phyloP scores from a whole-genome alignment of 176 grass and related monocot species.

The bread wheat (Triticum aestivum) region DNA sequence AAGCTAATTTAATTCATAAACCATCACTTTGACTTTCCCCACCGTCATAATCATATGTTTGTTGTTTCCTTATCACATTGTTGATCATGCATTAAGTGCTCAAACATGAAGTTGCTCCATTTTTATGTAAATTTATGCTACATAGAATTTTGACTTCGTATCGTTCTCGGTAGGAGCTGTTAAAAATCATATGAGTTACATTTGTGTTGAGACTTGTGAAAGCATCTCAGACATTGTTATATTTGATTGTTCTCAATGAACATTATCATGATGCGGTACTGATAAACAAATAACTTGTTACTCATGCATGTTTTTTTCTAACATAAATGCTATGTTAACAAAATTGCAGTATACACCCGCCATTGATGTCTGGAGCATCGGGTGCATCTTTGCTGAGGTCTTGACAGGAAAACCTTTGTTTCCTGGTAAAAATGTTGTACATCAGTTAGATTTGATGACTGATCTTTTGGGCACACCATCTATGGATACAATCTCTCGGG shows the following conservation, averaged over 20 bases:
- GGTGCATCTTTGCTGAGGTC: constrained; percentile 98
- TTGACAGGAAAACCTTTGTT: constrained; percentile 95
- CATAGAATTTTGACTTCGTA: not conserved
- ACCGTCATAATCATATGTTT: not conserved
- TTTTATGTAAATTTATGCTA: not conserved
- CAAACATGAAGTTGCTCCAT: not conserved
- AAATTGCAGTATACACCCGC: constrained; percentile 97
- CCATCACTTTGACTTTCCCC: not conserved
- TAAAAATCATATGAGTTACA: not conserved
- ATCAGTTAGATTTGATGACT: constrained; percentile 98
- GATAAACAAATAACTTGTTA: not conserved
- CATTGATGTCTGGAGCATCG: constrained; percentile 99
- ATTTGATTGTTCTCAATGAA: not conserved
- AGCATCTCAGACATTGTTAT: not conserved
- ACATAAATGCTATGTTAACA: constrained; percentile 4
- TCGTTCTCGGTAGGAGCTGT: not conserved
- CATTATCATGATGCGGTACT: not conserved
- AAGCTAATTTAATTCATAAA: not conserved
- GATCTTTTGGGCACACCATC: constrained; percentile 96
- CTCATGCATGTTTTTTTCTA: not conserved
- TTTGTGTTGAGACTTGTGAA: not conserved
- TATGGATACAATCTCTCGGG: constrained; percentile 95
- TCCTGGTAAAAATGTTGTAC: constrained; percentile 99
- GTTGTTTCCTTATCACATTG: not conserved
- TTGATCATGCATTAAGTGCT: not conserved